A percentile compares a stretch with the other conserved stretches of the same genome.
Conservation (phyloP, 352 stramenopile species). For the Globisporangium yorkense region DNA sequence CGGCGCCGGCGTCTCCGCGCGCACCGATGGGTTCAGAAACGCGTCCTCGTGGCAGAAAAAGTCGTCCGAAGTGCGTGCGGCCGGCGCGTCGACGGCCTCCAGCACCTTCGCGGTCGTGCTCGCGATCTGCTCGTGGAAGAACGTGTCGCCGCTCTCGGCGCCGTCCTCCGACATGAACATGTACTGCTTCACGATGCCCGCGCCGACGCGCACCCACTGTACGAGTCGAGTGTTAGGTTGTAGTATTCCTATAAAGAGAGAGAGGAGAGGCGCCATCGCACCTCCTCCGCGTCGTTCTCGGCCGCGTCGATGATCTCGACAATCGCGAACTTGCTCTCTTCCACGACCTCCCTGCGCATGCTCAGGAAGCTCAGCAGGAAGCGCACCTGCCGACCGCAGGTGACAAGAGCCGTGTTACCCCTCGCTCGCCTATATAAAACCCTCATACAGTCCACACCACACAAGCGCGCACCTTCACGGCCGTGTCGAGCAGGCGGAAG, state of each 20-base stretch:
- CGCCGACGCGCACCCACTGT: slow-evolving; percentile 59
- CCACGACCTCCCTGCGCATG: slow-evolving; percentile 43
- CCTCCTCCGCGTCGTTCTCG: slow-evolving; percentile 59
- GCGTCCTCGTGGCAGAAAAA: slow-evolving; percentile 67
- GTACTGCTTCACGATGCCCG: slow-evolving; percentile 66
- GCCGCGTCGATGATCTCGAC: slow-evolving; percentile 45
- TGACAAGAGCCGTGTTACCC: not conserved
- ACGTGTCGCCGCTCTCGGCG: slow-evolving; percentile 36
- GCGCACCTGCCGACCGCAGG: slow-evolving; percentile 25
- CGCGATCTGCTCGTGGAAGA: slow-evolving; percentile 56
- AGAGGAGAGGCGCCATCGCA: slow-evolving; percentile 3
- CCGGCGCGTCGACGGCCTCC: slow-evolving; percentile 19
- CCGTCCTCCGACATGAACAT: slow-evolving; percentile 40
- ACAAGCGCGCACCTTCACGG: slow-evolving; percentile 42
- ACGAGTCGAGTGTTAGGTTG: not conserved
- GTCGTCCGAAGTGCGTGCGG: slow-evolving; percentile 25
- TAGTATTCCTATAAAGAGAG: not conserved
- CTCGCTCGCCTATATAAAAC: not conserved
- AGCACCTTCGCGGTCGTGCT: slow-evolving; percentile 38
- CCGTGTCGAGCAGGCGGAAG: slow-evolving; percentile 57
- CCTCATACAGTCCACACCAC: too few relatives aligned
- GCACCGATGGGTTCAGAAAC: slow-evolving; percentile 50
- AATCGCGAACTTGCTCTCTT: slow-evolving; percentile 41
- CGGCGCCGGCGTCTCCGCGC: slow-evolving; percentile 32
- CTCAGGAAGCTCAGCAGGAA: slow-evolving; percentile 65